A percentile compares a stretch with the other conserved stretches of the same genome.
Evolutionary conservation across 495 filamentous ascomycete genomes (phyloP).

Genomic region (Rostrohypoxylon terebratum): DNA sequence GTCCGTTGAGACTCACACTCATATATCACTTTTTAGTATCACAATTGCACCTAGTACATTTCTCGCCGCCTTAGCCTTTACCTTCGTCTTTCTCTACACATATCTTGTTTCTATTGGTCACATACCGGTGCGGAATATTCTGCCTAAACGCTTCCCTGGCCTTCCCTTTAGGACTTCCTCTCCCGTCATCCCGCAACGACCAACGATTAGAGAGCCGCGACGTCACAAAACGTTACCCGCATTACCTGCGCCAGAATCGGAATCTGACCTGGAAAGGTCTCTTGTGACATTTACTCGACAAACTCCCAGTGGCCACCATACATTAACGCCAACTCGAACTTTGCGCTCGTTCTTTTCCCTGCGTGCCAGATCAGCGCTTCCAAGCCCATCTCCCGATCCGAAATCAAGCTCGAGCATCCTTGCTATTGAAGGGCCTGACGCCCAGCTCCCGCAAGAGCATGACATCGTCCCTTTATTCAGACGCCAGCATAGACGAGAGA

Average conservation of each 20-base stretch:
- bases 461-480: slow-evolving; percentile 43
- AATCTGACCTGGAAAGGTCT: slow-evolving; percentile 51
- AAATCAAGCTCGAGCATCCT: slow-evolving; percentile 5
- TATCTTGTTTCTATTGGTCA: slow-evolving; percentile 56
- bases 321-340: slow-evolving; percentile 33
- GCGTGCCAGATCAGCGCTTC: slow-evolving; percentile 39
- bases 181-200: slow-evolving; percentile 15
- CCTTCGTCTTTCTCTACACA: slow-evolving; percentile 62
- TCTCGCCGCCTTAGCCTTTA: slow-evolving; percentile 61
- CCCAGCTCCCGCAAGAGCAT: slow-evolving; percentile 28
- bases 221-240: slow-evolving; percentile 42
- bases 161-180: slow-evolving; percentile 31
- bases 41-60: slow-evolving; percentile 66
- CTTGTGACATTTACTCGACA: slow-evolving; percentile 37
- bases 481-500: slow-evolving; percentile 49
- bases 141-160: slow-evolving; percentile 39
- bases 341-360: slow-evolving; percentile 49
- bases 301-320: slow-evolving; percentile 16
- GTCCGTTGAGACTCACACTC: slow-evolving; percentile 65
- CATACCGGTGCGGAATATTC: slow-evolving; percentile 44
- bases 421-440: slow-evolving; percentile 12
- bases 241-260: slow-evolving; percentile 42
- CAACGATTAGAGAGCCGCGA: slow-evolving; percentile 32
- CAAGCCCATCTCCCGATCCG: slow-evolving; percentile 18
- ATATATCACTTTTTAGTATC: slow-evolving; percentile 62